Evolutionary conservation across 2,329 filamentous ascomycete species (phyloP), one percentile per base, ranked within the genome.

Genomic region (Trichophyton equinum): DNA sequence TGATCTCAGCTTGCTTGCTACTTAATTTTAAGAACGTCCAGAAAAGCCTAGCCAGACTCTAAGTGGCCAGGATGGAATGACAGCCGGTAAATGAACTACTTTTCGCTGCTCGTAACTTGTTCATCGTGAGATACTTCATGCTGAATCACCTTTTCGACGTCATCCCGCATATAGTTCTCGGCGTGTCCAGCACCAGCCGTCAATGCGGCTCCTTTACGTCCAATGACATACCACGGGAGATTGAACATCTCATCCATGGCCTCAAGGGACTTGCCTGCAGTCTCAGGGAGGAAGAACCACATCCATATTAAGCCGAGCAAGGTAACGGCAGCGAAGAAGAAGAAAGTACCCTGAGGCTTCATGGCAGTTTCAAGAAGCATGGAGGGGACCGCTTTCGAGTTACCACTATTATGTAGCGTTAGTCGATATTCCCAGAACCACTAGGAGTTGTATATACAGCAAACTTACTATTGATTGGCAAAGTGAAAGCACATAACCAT

Each of bases 251-350:
- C 61, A 36, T 65, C 64, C 62, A 66, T 64, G 4, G 58, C 63
- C 40, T 73, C 71, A 20, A 73, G 63, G 7, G 71, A 75, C 64
- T 73, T 73, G n/a, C 85, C 85, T 1, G 80, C 80, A 0, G 85
- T 88, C 76, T 90, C 87, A 0, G 86, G 87, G 1, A 90, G 79
- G 62, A 81, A 85, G 72, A 88, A 79, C 78, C 79, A 87, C 8
- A 86, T 85, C 84, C 85, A 89, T 4, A 79, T 38, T 3, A 85
- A 79, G 11, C 87, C 86, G 9, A 89, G 51, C 0, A 85, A 66
- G 0, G 87, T 89, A n/a, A 89, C 77, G 2, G 78, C 81, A 0
- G 81, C 78, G 71, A 90, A 91, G 74, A 85, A 87, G 80, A 85
- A 85, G 75, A 91, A 91, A 0, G 87, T 90, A 0, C 88, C 88